Evolutionary conservation across 192 early-diverging fungal species (phyloP), one percentile per base, ranked within the genome.

Genomic region (Coemansia reversa): DNA sequence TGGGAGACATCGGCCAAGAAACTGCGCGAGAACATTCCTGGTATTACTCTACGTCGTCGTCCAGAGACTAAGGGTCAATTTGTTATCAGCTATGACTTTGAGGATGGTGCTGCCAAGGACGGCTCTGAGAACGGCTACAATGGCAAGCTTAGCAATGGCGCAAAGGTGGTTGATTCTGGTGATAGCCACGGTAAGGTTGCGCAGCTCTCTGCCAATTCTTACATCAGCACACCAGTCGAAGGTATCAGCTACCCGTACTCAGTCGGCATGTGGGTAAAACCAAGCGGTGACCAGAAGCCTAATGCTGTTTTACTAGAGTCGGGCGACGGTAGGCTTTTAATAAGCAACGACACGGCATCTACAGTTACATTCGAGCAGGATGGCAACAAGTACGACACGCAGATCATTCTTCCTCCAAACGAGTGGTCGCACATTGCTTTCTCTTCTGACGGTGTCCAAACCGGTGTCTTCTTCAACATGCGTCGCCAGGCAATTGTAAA

Each of bases 1-100:
- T 82, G 67, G 68, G 72, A 62, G 47, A 75, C 69, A 25, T 63
- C 60, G 50, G 72, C 66, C 54, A 82, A 77, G 80, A 82, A 82
- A 56, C 66, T 82, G 25, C 74, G 72, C 55, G 66, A 77, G 55
- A 76, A 74, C 62, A 82, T 82, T 50, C 70, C 80, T 12, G 72
- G 74, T 11, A 63, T 76, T 53, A 71, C 74, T 16, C 69, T 76
- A 56, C 59, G 25, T 0, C 74, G 64, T 29, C 69, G 74, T 12
- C 74, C 74, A 1, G 22, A 62, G 27, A 56, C 70, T 65, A 73
- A 74, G 56, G 60, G 64, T 48, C 71, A 76, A 51, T 77, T 65
- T 39, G 56, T 82, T 35, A 55, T 82, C 7, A 67, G 59, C 62
- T 76, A 70, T 61, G 67, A 66, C 66, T 73, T 82, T 67, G 70